Evolutionary conservation across 1,139 yeast species (phyloP), one percentile per base, ranked within the genome.

Genomic region (Sugiyamaella neomexicana): DNA sequence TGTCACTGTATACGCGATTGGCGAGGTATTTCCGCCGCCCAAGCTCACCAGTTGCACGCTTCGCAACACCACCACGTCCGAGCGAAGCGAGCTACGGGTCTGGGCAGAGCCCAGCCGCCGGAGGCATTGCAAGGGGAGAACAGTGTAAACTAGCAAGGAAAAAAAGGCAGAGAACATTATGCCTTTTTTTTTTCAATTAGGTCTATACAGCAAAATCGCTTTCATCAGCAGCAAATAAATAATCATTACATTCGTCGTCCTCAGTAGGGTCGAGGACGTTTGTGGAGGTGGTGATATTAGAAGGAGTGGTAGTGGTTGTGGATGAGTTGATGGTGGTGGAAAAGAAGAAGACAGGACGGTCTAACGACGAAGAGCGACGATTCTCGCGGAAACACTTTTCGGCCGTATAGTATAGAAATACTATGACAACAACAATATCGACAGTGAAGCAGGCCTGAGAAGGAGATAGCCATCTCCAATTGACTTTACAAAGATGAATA

Each of bases 331-430:
- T 17, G 17, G 39, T 32, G 16, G 39, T 32, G 39, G 40, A 25
- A 2, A 38, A 20, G 8, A 29, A 9, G 12, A 34, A 3, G 12
- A 16, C n/a, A 5, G 32, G n/a, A 16, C 37, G 44, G 2, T 1
- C n/a, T 9, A 29, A 3, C 5, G 48, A 37, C 16, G 40, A 12
- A 1, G 48, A 37, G n/a, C 42, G 29, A 10, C 51, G 7, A 20
- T 45, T 32, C 7, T 39, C 51, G 9, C 40, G 29, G 29, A 47
- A 34, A 32, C 38, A 50, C 32, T 39, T 37, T n/a, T 36, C 38
- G 15, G 53, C 53, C 6, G 53, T 50, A 32, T 50, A 50, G 31
- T 43, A 37, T 5, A 50, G 45, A 39, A 43, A 50, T 23, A 50
- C 48, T 10, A 20, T 16, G 13, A 50, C 39, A 10, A 49, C 34